Evolutionary conservation across 495 filamentous ascomycete genomes (phyloP).

Genomic region (Penicillium mononematosum): DNA sequence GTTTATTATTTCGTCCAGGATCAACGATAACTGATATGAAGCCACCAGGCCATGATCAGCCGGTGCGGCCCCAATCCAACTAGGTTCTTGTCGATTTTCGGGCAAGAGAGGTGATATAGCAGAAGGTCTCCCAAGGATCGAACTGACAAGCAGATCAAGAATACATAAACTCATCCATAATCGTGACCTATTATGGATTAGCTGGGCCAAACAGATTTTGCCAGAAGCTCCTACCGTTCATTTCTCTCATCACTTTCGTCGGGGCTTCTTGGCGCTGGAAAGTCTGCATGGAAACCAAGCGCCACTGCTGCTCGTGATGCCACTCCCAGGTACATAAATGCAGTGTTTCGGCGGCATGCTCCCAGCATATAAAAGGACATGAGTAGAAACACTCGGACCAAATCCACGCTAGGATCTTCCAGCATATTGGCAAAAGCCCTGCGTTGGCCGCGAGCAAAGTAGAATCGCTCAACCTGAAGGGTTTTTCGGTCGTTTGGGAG

Average conservation of each 20-base stretch:
- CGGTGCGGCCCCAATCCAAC: conserved; percentile 2
- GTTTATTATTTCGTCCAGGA: conserved; percentile 38
- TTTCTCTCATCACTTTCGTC: conserved; percentile 21
- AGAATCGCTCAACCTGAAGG: conserved; percentile 31
- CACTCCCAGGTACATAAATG: conserved; percentile 51
- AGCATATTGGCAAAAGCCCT: conserved; percentile 39
- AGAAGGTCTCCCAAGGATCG: conserved; percentile 42
- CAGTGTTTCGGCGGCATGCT: conserved; percentile 47
- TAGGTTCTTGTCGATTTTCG: conserved; percentile 16
- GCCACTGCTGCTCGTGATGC: conserved; percentile 44
- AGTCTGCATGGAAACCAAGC: conserved; percentile 39
- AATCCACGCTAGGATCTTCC: conserved; percentile 43
- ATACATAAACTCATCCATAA: conserved; percentile 48
- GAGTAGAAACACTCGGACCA: conserved; percentile 41
- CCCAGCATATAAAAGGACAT: conserved; percentile 52
- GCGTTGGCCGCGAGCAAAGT: conserved; percentile 41
- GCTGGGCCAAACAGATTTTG: not conserved
- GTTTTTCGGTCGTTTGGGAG: conserved; percentile 23
- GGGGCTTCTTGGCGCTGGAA: conserved; percentile 13
- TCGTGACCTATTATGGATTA: conserved; percentile 24
- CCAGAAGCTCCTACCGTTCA: conserved; percentile 23
- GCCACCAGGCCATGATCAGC: conserved; percentile 29
- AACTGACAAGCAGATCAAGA: conserved; percentile 44
- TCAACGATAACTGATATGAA: conserved; percentile 34
- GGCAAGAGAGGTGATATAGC: conserved; percentile 32